Percentiles rank a stretch among this genome's conserved stretches.
phyloP scores from a whole-genome alignment of 108 stramenopile genomes.

The Cyclostephanos invisitatus region DNA sequence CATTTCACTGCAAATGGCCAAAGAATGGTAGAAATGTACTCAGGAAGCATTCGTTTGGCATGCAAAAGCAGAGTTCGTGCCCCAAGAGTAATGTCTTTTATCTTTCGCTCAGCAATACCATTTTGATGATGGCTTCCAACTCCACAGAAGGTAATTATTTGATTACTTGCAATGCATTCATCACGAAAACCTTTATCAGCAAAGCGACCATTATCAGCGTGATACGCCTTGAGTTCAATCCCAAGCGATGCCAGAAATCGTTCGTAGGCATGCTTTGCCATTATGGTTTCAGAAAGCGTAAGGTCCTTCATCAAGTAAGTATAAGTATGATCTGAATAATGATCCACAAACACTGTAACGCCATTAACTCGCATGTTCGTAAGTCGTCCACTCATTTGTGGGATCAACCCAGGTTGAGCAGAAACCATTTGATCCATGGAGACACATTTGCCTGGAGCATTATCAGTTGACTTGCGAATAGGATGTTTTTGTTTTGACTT shows the following conservation, averaged over 20 bases:
- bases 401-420: too few relatives aligned
- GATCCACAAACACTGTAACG: constrained; percentile 52
- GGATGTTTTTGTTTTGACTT: too few relatives aligned
- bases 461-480: not conserved
- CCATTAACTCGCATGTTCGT: constrained; percentile 28
- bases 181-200: constrained; percentile 20
- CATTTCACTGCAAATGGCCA: constrained; percentile 51
- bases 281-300: constrained; percentile 13
- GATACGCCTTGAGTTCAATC: constrained; percentile 39
- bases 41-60: too few relatives aligned
- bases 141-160: not conserved
- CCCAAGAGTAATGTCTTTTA: too few relatives aligned
- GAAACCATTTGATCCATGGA: constrained; percentile 57
- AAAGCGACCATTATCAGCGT: constrained; percentile 44
- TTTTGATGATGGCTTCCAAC: constrained; percentile 7
- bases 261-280: constrained; percentile 34
- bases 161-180: constrained; percentile 3
- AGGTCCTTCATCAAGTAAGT: constrained; percentile 26
- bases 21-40: too few relatives aligned
- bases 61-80: too few relatives aligned
- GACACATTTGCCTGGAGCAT: constrained; percentile 30
- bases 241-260: not conserved
- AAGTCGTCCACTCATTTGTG: too few relatives aligned
- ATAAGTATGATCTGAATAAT: too few relatives aligned
- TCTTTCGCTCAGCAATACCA: too few relatives aligned